Conservation (phyloP, 139 green algal species). For the Tetradesmus lagerheimii region DNA sequence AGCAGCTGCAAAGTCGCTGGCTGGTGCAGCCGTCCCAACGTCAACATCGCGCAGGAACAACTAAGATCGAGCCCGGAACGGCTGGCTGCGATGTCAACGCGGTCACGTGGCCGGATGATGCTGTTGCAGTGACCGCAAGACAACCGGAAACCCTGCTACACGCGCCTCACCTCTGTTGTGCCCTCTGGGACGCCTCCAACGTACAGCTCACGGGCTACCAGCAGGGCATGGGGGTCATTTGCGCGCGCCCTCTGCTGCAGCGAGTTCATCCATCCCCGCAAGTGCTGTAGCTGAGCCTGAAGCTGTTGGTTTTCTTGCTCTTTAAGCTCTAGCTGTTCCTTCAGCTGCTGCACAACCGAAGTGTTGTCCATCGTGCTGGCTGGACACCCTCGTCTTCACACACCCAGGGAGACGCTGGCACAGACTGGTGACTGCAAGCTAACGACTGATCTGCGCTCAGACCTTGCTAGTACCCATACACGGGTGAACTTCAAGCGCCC, state of each 20-base stretch:
- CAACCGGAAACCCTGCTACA: background rate
- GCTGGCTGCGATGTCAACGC: background rate
- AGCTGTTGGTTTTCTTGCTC: conserved; percentile 44
- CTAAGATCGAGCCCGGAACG: background rate
- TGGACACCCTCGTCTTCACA: background rate
- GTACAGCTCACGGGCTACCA: conserved; percentile 80
- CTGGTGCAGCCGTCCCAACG: background rate
- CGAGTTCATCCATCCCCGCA: conserved; percentile 55
- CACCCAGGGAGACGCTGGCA: conserved; percentile 22
- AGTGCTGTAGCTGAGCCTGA: conserved; percentile 45
- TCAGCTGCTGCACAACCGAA: conserved; percentile 31
- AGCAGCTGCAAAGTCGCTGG: too few species aligned
- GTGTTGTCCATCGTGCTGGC: background rate
- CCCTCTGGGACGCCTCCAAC: conserved; percentile 74
- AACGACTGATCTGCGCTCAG: background rate
- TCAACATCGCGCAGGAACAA: background rate
- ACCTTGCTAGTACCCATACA: background rate
- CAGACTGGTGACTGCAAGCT: conserved; percentile 4
- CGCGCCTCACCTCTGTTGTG: conserved; percentile 67
- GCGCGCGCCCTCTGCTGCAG: conserved; percentile 61
- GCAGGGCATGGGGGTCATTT: conserved; percentile 75
- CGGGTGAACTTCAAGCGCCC: background rate
- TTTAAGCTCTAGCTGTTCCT: conserved; percentile 36
- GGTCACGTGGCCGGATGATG: background rate
- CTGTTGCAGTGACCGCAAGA: background rate